Evolutionary conservation across 495 filamentous ascomycete species (phyloP).

Genomic region (Trichoderma erinaceum): DNA sequence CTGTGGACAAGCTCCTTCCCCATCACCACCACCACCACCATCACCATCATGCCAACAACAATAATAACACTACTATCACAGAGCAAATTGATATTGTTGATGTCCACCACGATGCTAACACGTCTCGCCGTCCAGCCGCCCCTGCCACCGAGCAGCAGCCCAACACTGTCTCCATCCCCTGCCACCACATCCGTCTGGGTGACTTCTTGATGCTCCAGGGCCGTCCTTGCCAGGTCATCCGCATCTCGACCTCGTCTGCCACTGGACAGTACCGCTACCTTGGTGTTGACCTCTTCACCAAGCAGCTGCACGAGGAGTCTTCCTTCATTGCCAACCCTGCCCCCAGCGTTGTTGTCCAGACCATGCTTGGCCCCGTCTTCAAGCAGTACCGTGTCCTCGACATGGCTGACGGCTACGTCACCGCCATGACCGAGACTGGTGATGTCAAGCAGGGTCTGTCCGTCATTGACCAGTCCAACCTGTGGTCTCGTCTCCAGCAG

Average conservation of each 20-base stretch:
- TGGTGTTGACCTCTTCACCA: slow-evolving; percentile 98
- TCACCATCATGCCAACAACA: slow-evolving; percentile 34
- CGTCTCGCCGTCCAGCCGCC: slow-evolving; percentile 22
- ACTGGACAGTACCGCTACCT: slow-evolving; percentile 99
- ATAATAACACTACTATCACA: slow-evolving; percentile 10
- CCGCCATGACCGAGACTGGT: slow-evolving; percentile 56
- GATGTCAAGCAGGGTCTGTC: slow-evolving; percentile 96
- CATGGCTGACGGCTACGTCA: slow-evolving; percentile 73
- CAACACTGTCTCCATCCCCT: slow-evolving; percentile 95
- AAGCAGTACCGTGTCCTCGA: slow-evolving; percentile 99
- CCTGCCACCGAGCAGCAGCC: slow-evolving; percentile 35
- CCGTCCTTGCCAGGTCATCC: slow-evolving; percentile 99
- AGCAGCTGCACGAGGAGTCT: slow-evolving; percentile 98
- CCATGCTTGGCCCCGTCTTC: slow-evolving; percentile 99
- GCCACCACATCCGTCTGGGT: slow-evolving; percentile 98
- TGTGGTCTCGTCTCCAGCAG: slow-evolving; percentile 74
- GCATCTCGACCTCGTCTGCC: slow-evolving; percentile 95
- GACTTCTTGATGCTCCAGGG: slow-evolving; percentile 98
- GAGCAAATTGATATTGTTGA: slow-evolving; percentile 44
- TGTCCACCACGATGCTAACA: slow-evolving; percentile 31
- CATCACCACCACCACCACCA: slow-evolving; percentile 56
- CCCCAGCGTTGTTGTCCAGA: slow-evolving; percentile 95
- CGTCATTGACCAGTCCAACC: slow-evolving; percentile 86
- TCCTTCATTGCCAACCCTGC: slow-evolving; percentile 95
- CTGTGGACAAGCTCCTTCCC: slow-evolving; percentile 65